Evolutionary conservation across 768 basidiomycete genomes (phyloP).

Genomic region (Hericium erinaceus): DNA sequence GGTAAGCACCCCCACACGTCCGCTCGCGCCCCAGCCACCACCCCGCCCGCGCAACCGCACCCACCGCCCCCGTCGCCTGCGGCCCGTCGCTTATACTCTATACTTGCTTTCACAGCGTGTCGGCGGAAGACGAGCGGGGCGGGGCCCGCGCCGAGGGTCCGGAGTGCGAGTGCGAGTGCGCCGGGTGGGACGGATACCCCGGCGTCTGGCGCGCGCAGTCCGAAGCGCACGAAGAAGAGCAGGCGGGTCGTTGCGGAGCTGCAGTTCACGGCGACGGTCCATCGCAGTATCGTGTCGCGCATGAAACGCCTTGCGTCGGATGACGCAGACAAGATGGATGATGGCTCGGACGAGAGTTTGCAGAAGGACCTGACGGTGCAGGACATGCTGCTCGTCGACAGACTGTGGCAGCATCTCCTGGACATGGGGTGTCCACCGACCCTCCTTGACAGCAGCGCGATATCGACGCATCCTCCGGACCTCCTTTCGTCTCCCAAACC

Average conservation of each 20-base stretch:
- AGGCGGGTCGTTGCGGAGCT: conserved; percentile 12
- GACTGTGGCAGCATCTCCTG: not conserved
- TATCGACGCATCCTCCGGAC: not conserved
- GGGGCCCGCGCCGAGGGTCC: not conserved
- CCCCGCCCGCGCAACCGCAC: not conserved
- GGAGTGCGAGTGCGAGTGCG: not conserved
- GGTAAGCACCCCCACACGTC: not conserved
- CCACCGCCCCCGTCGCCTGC: not conserved
- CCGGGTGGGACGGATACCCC: not conserved
- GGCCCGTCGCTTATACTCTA: not conserved
- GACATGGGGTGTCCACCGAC: not conserved
- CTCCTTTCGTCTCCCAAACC: not conserved
- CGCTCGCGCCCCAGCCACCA: not conserved
- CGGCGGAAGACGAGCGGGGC: not conserved
- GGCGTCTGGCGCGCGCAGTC: not conserved
- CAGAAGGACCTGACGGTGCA: not conserved
- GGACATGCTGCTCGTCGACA: not conserved
- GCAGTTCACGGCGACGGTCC: conserved; percentile 12
- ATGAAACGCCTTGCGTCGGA: not conserved
- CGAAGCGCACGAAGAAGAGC: conserved; percentile 13
- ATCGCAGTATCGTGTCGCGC: conserved; percentile 7
- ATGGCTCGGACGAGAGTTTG: not conserved
- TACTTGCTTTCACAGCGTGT: not conserved
- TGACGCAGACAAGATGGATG: not conserved
- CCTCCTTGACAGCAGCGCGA: not conserved